Percentiles rank a stretch among this genome's conserved stretches.
Conservation (phyloP, 352 stramenopile species). For the Phytopythium helicoides region DNA sequence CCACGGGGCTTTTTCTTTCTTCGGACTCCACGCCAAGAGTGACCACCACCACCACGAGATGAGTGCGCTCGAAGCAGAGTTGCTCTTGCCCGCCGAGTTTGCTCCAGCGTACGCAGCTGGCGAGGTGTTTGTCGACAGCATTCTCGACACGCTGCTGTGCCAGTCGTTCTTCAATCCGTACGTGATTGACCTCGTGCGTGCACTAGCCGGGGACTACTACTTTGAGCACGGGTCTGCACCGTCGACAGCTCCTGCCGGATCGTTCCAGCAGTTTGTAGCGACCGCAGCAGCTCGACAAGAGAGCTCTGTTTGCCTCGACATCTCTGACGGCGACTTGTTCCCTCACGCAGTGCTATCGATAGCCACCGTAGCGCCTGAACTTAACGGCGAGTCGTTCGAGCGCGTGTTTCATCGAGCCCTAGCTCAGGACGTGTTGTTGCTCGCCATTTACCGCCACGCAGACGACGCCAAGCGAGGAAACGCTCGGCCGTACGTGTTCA, state of each 20-base stretch:
- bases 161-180: constrained; percentile 79
- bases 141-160: constrained; percentile 62
- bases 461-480: constrained; percentile 32
- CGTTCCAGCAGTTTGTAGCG: constrained; percentile 13
- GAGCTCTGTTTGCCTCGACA: background rate
- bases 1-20: background rate
- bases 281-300: background rate
- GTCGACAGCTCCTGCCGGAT: background rate
- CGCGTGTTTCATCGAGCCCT: constrained; percentile 39
- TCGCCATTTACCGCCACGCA: constrained; percentile 43
- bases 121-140: constrained; percentile 57
- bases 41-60: background rate
- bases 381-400: constrained; percentile 35
- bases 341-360: constrained; percentile 28
- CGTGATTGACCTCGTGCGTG: constrained; percentile 51
- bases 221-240: constrained; percentile 8
- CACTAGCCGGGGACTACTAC: constrained; percentile 46
- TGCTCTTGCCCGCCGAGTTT: constrained; percentile 31
- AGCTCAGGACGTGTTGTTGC: constrained; percentile 36
- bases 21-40: constrained; percentile 2
- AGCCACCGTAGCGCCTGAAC: constrained; percentile 22
- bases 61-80: constrained; percentile 17
- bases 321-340: constrained; percentile 3
- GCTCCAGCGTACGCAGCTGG: constrained; percentile 48
- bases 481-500: constrained; percentile 50